phyloP scores from a whole-genome alignment of 140 eudicot species.

The Oenanthe javanica region DNA sequence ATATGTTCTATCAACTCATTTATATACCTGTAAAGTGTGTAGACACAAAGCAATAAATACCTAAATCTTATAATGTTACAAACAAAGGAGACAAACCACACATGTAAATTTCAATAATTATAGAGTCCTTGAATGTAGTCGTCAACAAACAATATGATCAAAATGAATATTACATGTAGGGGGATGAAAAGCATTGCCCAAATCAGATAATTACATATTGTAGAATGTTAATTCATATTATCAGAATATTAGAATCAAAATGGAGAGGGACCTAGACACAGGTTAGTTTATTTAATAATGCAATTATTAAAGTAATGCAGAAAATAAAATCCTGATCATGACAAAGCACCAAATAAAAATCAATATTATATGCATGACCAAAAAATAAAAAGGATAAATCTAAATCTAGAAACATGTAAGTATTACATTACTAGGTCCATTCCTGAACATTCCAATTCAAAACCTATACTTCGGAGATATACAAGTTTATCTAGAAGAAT shows the following conservation, averaged over 20 bases:
- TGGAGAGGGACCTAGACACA: neutral
- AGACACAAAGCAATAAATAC: neutral
- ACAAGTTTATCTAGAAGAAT: neutral
- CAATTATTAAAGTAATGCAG: neutral
- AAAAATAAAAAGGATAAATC: neutral
- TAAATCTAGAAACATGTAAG: neutral
- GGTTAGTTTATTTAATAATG: neutral
- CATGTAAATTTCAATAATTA: neutral
- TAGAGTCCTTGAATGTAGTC: neutral
- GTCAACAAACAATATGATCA: neutral
- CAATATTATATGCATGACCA: neutral
- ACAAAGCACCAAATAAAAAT: neutral
- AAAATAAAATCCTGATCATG: neutral
- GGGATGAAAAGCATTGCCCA: neutral
- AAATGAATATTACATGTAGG: neutral
- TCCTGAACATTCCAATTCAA: neutral
- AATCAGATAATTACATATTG: neutral
- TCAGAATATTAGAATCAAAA: neutral
- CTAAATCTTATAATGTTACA: neutral
- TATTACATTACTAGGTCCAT: neutral
- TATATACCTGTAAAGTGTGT: conserved; percentile 45
- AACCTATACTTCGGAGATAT: neutral
- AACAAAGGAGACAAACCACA: neutral
- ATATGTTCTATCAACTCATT: conserved; percentile 69
- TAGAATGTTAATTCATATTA: neutral